Base-by-base conservation (phyloP, 768 basidiomycete genomes). In the Lactarius akahatsu region DNA sequence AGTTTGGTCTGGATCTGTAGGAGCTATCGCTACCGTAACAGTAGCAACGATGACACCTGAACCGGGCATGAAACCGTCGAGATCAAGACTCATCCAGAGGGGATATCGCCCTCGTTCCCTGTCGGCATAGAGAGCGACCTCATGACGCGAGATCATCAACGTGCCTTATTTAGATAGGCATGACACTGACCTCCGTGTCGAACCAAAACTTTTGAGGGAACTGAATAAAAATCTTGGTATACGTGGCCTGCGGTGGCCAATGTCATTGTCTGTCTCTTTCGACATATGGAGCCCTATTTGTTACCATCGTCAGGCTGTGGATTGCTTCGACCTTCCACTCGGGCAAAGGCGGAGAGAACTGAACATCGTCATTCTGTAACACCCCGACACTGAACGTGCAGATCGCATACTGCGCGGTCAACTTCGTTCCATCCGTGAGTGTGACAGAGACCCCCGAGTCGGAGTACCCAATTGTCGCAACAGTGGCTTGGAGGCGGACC, bases 331-430 rank as follows among this genome's bases (percentile, higher is more conserved):
- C 65, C 71, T 89, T 89, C 78, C 81, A 89, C 13, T 66, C 75
- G 69, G 87, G 88, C 13, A 89, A 72, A 4, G 75, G 45, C 3
- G 88, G 88, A 54, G 78, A 68, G 66, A 88, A 89, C n/a, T 16
- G 32, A 20, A 60, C 66, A 16, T 88, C 86, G 30, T 80, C 58
- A 26, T 63, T 57, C 58, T 67, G 66, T 54, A 65, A 34, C 74
- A 88, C 71, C 69, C 80, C 85, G 68, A 88, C 86, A 86, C 87
- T 89, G 76, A 89, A 89, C 0, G 88, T 89, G 68, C 82, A 83
- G 45, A 68, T 68, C 43, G 58, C 67, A 58, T 65, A 65, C 23
- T 62, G 15, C 43, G 63, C 63, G 13, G 71, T 75, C 15, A 88
- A 70, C 0, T 38, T 75, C 26, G 74, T 64, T 23, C 67, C 63